These are phyloP conservation scores for Pleurotus djamor DNA, from an alignment of 768 basidiomycete species.

Conservation along the genomic window DNA sequence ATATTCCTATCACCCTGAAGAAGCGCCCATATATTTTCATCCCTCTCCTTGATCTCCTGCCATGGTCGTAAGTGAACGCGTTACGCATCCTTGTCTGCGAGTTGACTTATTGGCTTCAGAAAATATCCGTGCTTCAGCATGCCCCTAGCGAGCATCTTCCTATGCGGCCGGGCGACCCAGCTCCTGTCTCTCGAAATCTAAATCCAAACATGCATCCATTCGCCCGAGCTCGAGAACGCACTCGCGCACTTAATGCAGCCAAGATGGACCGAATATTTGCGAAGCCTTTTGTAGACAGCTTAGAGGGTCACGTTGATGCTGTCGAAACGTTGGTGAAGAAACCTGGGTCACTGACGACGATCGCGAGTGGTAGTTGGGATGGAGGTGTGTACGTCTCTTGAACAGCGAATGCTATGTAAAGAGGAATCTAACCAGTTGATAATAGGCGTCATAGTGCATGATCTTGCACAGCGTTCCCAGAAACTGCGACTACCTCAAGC, in stretches of 20 bases:
- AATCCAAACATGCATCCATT: conserved; percentile 97
- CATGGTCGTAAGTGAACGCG: conserved; percentile 1
- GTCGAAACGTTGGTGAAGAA: conserved; percentile 83
- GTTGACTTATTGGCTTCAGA: conserved; percentile 41
- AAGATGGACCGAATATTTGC: conserved; percentile 98
- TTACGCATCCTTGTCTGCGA: background rate
- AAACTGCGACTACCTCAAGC: conserved; percentile 61
- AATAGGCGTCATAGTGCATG: conserved; percentile 83
- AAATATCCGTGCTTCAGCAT: conserved; percentile 88
- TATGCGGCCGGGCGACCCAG: conserved; percentile 74
- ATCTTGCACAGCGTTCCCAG: conserved; percentile 58
- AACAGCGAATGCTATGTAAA: background rate
- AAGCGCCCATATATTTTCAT: background rate
- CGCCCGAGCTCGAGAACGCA: conserved; percentile 88
- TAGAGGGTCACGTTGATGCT: conserved; percentile 94
- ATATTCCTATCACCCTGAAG: background rate
- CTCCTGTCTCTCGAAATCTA: conserved; percentile 87
- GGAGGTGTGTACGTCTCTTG: conserved; percentile 62
- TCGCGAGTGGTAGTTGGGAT: conserved; percentile 95
- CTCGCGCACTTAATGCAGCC: conserved; percentile 88
- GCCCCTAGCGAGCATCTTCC: conserved; percentile 75
- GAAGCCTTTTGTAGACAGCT: conserved; percentile 88
- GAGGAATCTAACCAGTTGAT: background rate
- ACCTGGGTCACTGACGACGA: conserved; percentile 66
- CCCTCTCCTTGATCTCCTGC: background rate